Percentiles rank a stretch among this genome's conserved stretches.
Conservation (phyloP, 1,284 basidiomycete species). For the Tilletia caries region DNA sequence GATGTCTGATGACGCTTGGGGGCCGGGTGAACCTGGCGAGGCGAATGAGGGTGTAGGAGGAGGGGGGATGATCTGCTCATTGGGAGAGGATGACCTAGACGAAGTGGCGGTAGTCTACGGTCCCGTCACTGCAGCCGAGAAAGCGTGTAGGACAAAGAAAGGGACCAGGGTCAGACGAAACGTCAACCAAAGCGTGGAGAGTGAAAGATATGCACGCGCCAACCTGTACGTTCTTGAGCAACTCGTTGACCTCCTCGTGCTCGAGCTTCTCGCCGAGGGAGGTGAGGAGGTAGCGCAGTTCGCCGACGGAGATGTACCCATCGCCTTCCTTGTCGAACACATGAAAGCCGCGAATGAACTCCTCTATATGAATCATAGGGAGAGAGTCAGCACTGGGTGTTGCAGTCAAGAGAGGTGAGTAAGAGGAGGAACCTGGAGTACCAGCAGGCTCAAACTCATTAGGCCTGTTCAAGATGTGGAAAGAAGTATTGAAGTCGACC, state of each 20-base stretch:
- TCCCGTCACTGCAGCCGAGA: conserved; percentile 75
- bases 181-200: background rate
- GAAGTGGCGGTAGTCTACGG: conserved; percentile 95
- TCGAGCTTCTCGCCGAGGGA: conserved; percentile 96
- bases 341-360: conserved; percentile 98
- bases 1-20: too few species aligned
- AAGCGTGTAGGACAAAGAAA: background rate
- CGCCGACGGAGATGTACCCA: conserved; percentile 88
- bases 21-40: too few species aligned
- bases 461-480: conserved; percentile 84
- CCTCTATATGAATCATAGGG: conserved; percentile 63
- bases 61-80: conserved; percentile 19
- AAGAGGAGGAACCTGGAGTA: conserved; percentile 23
- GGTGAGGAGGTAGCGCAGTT: conserved; percentile 88
- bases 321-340: conserved; percentile 98
- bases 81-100: conserved; percentile 75
- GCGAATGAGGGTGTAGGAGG: too few species aligned
- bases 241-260: conserved; percentile 95
- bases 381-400: too few species aligned
- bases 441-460: conserved; percentile 86
- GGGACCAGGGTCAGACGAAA: too few species aligned
- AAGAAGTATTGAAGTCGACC: conserved; percentile 66
- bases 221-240: conserved; percentile 88
- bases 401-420: too few species aligned
- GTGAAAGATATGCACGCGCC: conserved; percentile 66